Conservation (phyloP, 108 stramenopile species). For the Skeletonema marinoi region DNA sequence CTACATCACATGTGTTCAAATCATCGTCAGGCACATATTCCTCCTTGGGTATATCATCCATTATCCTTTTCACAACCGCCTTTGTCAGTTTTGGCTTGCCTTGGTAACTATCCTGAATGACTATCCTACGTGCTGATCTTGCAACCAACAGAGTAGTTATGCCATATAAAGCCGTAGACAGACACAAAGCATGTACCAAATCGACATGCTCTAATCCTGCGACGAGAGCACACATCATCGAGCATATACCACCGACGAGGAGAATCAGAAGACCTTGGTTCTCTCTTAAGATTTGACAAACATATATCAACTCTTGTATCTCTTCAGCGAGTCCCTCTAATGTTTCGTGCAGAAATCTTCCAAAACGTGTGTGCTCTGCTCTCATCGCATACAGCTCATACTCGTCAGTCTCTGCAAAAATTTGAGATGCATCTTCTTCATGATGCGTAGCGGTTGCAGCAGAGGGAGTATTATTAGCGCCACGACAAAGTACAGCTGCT, state of each 20-base stretch:
- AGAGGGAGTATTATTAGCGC: background rate
- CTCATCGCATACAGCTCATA: background rate
- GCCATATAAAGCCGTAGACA: conserved; percentile 29
- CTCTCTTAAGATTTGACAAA: conserved; percentile 30
- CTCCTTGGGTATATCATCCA: conserved; percentile 50
- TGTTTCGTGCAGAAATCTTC: conserved; percentile 8
- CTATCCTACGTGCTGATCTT: conserved; percentile 20
- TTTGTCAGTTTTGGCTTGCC: conserved; percentile 17
- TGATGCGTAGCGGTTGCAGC: background rate
- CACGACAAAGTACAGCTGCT: background rate
- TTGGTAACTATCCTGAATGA: background rate
- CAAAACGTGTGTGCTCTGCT: conserved; percentile 3
- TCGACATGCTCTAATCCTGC: conserved; percentile 34
- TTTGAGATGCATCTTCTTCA: background rate
- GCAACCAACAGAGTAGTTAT: conserved; percentile 40
- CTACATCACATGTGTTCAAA: conserved; percentile 16
- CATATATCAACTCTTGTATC: conserved; percentile 31
- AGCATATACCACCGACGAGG: conserved; percentile 31
- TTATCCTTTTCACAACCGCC: conserved; percentile 9
- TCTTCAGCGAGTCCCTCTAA: conserved; percentile 17
- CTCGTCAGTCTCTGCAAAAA: background rate
- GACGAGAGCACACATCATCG: conserved; percentile 35
- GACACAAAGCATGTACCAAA: conserved; percentile 15
- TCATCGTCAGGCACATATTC: conserved; percentile 44
- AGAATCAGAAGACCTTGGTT: conserved; percentile 25